phyloP scores from a whole-genome alignment of 306 rosid genomes.

The Sicyos baderoa region DNA sequence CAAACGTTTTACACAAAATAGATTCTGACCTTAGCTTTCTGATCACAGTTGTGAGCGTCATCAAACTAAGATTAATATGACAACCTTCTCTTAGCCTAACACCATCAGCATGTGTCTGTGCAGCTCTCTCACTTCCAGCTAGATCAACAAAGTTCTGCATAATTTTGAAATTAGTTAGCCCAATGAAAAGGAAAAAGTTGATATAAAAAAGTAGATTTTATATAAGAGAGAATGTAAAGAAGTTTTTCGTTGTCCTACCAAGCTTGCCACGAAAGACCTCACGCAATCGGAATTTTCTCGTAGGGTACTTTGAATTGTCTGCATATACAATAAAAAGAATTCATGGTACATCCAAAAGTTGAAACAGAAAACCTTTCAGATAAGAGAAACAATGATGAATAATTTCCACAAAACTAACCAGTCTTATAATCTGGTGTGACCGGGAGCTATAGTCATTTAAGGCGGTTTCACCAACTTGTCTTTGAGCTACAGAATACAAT shows the following conservation, averaged over 20 bases:
- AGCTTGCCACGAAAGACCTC: slow-evolving; percentile 85
- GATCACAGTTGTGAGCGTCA: slow-evolving; percentile 99
- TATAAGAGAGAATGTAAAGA: not conserved
- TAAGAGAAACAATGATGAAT: not conserved
- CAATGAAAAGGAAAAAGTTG: not conserved
- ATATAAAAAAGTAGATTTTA: not conserved
- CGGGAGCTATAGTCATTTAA: slow-evolving; percentile 91
- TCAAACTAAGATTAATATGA: slow-evolving; percentile 96
- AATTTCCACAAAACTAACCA: slow-evolving; percentile 39
- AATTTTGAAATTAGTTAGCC: slow-evolving; percentile 2
- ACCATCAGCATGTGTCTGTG: slow-evolving; percentile 96
- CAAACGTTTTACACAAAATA: not conserved
- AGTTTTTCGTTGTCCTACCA: slow-evolving; percentile 40
- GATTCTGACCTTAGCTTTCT: slow-evolving; percentile 86
- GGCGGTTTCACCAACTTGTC: slow-evolving; percentile 99
- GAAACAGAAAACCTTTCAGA: not conserved
- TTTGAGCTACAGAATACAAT: slow-evolving; percentile 60
- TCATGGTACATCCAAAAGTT: slow-evolving; percentile 9
- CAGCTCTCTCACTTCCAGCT: slow-evolving; percentile 99
- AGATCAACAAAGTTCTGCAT: slow-evolving; percentile 93
- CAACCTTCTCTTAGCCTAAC: slow-evolving; percentile 98
- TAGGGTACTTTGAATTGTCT: slow-evolving; percentile 87
- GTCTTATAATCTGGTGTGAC: slow-evolving; percentile 95
- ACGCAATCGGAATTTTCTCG: slow-evolving; percentile 80
- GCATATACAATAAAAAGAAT: slow-evolving; percentile 22